Conservation (phyloP, 2,329 filamentous ascomycete species). For the Gyromitra esculenta region DNA sequence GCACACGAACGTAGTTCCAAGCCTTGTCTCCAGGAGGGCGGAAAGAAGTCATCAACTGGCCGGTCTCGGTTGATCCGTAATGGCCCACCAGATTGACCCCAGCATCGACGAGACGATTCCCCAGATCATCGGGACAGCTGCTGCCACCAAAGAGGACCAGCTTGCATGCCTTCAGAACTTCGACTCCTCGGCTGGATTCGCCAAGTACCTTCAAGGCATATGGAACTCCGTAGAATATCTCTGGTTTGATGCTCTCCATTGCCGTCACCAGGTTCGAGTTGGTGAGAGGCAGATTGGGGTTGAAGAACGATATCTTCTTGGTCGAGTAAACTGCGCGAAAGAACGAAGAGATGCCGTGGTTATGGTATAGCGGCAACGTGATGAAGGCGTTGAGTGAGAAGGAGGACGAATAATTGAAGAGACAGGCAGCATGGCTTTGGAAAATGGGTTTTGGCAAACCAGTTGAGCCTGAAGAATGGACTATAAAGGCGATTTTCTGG, state of each 20-base stretch:
- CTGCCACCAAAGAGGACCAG: slow-evolving; percentile 70
- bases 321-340: slow-evolving; percentile 66
- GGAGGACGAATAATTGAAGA: slow-evolving; percentile 67
- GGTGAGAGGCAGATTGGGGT: slow-evolving; percentile 67
- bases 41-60: slow-evolving; percentile 71
- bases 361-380: slow-evolving; percentile 70
- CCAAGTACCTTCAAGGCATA: slow-evolving; percentile 72
- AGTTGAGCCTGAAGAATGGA: slow-evolving; percentile 66
- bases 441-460: slow-evolving; percentile 72
- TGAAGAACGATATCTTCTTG: slow-evolving; percentile 67
- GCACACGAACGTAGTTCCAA: slow-evolving; percentile 69
- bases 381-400: slow-evolving; percentile 66
- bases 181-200: slow-evolving; percentile 68
- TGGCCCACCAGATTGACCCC: slow-evolving; percentile 68
- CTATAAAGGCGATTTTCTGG: slow-evolving; percentile 60
- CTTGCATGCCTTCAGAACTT: slow-evolving; percentile 61
- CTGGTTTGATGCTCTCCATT: slow-evolving; percentile 62
- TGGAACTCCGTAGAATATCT: slow-evolving; percentile 71
- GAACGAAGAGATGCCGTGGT: slow-evolving; percentile 68
- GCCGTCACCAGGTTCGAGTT: slow-evolving; percentile 63
- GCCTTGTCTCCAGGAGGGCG: slow-evolving; percentile 66
- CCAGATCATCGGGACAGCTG: slow-evolving; percentile 69
- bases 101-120: slow-evolving; percentile 65
- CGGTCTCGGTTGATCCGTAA: slow-evolving; percentile 70
- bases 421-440: slow-evolving; percentile 65